A percentile compares a stretch with the other conserved stretches of the same genome.
Conservation (phyloP, 192 early-diverging fungal species). For the Gamsiella multidivaricata region DNA sequence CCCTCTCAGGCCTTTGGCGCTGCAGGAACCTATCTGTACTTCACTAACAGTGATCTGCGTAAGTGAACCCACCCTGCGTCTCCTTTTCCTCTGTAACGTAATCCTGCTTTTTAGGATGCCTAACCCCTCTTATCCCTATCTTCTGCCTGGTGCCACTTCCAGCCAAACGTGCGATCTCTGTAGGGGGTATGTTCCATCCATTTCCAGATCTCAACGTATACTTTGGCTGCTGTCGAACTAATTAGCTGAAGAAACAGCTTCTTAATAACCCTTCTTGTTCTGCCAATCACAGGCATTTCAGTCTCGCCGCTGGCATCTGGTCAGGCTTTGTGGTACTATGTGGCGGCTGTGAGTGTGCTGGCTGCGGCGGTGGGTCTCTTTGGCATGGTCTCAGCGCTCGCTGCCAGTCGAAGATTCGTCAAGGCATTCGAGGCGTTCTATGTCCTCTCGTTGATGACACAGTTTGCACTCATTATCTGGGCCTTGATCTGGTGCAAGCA, state of each 20-base stretch:
- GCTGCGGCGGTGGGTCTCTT: conserved; percentile 43
- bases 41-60: conserved; percentile 44
- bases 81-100: not conserved
- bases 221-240: too few relatives aligned
- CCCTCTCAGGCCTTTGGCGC: conserved; percentile 34
- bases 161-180: conserved; percentile 14
- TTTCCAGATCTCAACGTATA: not conserved
- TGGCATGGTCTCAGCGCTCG: conserved; percentile 36
- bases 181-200: conserved; percentile 6
- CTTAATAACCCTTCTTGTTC: not conserved
- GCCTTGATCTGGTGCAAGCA: conserved; percentile 32
- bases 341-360: conserved; percentile 41
- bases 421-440: conserved; percentile 52
- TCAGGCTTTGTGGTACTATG: conserved; percentile 35
- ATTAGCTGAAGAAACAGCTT: too few relatives aligned
- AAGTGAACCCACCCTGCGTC: conserved; percentile 4
- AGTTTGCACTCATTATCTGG: conserved; percentile 40
- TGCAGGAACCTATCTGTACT: conserved; percentile 37
- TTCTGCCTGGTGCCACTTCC: conserved; percentile 1
- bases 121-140: not conserved
- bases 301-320: conserved; percentile 29
- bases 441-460: conserved; percentile 38
- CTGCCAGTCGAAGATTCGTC: conserved; percentile 31
- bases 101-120: not conserved
- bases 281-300: conserved; percentile 3